phyloP scores from a whole-genome alignment of 441 rosid genomes.

The Pelargonium cotyledonis region DNA sequence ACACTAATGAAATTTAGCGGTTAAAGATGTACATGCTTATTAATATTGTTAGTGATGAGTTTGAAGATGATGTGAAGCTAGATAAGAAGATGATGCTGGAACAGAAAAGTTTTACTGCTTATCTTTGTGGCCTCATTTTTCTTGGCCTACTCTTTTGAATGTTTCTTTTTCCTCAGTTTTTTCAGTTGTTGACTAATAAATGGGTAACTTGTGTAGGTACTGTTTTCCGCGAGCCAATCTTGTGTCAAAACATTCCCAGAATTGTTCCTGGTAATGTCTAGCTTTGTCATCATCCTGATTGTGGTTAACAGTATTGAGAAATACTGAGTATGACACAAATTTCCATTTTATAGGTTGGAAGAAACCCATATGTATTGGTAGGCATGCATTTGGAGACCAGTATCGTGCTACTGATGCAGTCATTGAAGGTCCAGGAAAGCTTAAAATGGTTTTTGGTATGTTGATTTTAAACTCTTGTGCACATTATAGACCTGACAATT shows the following conservation, averaged over 20 bases:
- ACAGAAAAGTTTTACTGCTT: slow-evolving; percentile 4
- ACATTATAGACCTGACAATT: slow-evolving; percentile 3
- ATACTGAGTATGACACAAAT: slow-evolving; percentile 17
- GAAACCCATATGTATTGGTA: slow-evolving; percentile 93
- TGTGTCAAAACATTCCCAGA: slow-evolving; percentile 77
- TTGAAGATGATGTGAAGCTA: no score
- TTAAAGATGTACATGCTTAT: no score
- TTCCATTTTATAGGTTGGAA: slow-evolving; percentile 61
- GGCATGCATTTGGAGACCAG: slow-evolving; percentile 99
- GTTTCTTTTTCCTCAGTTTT: slow-evolving; percentile 1
- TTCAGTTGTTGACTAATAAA: slow-evolving; percentile 10
- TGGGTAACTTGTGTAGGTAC: slow-evolving; percentile 49
- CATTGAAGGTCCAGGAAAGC: slow-evolving; percentile 78
- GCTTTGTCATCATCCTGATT: slow-evolving; percentile 3
- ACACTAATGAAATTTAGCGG: no score
- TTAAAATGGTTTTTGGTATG: slow-evolving; percentile 87
- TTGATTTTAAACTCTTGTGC: slow-evolving; percentile 23
- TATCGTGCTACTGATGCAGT: slow-evolving; percentile 78
- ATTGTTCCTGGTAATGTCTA: slow-evolving; percentile 65
- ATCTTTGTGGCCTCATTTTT: neutral
- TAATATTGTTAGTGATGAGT: no score
- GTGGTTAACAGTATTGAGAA: slow-evolving; percentile 4
- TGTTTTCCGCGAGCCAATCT: slow-evolving; percentile 93
- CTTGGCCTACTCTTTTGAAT: neutral
- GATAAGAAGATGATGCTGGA: neutral